Percentiles rank a stretch among this genome's conserved stretches.
These are phyloP conservation scores for Pyrus hybrid DNA, from an alignment of 331 rosid species.

Conservation along the genomic window DNA sequence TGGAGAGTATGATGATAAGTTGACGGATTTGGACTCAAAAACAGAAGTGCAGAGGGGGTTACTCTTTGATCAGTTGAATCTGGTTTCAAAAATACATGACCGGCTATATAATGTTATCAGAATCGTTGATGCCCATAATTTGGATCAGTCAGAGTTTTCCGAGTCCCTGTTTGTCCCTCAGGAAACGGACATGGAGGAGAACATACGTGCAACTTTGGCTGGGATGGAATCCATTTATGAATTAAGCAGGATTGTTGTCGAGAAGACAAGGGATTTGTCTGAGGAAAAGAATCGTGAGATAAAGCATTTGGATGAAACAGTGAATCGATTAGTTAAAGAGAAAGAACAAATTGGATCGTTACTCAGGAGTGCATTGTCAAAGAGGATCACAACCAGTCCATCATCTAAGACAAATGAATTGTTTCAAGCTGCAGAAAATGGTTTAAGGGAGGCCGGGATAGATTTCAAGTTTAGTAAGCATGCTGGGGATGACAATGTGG, in stretches of 20 bases:
- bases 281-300: slow-evolving; percentile 62
- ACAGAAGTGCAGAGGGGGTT: slow-evolving; percentile 64
- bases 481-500: slow-evolving; percentile 42
- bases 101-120: slow-evolving; percentile 55
- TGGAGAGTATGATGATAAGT: slow-evolving; percentile 58
- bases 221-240: slow-evolving; percentile 89
- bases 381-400: slow-evolving; percentile 45
- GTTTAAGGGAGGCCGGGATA: slow-evolving; percentile 80
- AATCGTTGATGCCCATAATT: slow-evolving; percentile 42
- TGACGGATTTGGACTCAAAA: slow-evolving; percentile 38
- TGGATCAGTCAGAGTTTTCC: slow-evolving; percentile 55
- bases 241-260: slow-evolving; percentile 47
- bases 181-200: slow-evolving; percentile 84
- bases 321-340: slow-evolving; percentile 54
- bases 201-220: slow-evolving; percentile 77
- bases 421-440: slow-evolving; percentile 86
- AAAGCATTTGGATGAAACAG: slow-evolving; percentile 58
- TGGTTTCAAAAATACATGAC: slow-evolving; percentile 69
- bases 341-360: slow-evolving; percentile 94
- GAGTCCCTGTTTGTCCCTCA: slow-evolving; percentile 82
- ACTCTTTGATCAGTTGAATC: slow-evolving; percentile 69
- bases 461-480: slow-evolving; percentile 81
- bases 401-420: slow-evolving; percentile 51
- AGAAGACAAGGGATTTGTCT: slow-evolving; percentile 48
- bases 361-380: slow-evolving; percentile 79